phyloP scores from a whole-genome alignment of 129 eudicot genomes.

The Kitagawia praeruptora region DNA sequence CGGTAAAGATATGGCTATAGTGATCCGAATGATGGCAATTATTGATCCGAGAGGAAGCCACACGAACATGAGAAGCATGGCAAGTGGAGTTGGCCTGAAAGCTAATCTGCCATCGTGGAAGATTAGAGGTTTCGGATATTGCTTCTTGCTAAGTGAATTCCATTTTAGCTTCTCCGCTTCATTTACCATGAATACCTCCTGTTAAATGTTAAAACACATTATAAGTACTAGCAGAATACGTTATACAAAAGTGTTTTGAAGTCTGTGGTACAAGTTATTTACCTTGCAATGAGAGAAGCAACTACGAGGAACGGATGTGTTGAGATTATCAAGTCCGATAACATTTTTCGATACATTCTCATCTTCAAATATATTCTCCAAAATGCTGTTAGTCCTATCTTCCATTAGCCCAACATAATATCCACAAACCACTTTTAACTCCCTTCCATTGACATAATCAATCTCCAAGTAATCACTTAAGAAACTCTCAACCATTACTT shows the following conservation, averaged over 20 bases:
- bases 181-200: conserved; percentile 45
- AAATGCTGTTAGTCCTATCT: conserved; percentile 21
- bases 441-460: conserved; percentile 57
- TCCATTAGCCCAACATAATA: conserved; percentile 54
- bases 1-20: conserved; percentile 32
- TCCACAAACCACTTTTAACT: conserved; percentile 38
- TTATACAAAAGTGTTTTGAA: too few species aligned
- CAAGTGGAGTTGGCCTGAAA: conserved; percentile 40
- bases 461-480: conserved; percentile 61
- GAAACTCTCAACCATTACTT: conserved; percentile 68
- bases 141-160: conserved; percentile 35
- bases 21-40: conserved; percentile 31
- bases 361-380: conserved; percentile 24
- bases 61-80: conserved; percentile 39
- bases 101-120: conserved; percentile 82
- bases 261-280: too few species aligned
- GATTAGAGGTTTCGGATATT: conserved; percentile 50
- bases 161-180: conserved; percentile 33
- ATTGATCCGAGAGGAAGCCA: conserved; percentile 52
- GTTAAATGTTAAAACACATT: not conserved
- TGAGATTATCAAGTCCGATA: conserved; percentile 29
- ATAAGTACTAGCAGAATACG: not conserved
- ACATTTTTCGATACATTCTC: conserved; percentile 15
- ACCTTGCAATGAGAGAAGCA: conserved; percentile 33
- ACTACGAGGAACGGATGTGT: conserved; percentile 21